These are phyloP conservation scores for Gnomoniopsis sp. DNA, from an alignment of 2,329 filamentous ascomycete species.

Conservation along the genomic window DNA sequence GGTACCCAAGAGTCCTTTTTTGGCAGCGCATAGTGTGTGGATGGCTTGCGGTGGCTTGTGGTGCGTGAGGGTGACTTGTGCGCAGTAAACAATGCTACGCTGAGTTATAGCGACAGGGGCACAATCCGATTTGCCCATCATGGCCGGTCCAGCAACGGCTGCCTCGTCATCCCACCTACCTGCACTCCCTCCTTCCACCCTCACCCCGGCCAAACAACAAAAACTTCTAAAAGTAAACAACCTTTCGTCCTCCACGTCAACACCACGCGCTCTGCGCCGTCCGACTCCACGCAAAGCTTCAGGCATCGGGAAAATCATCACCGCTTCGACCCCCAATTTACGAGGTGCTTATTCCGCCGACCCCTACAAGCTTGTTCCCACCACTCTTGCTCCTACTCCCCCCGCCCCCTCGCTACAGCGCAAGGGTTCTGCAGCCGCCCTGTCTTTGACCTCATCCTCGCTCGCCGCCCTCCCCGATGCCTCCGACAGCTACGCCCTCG, in stretches of 20 bases:
- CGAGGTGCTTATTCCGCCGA: constrained; percentile 37
- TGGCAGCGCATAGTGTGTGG: too few relatives aligned
- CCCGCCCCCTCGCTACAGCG: constrained; percentile 49
- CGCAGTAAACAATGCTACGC: too few relatives aligned
- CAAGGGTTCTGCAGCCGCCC: constrained; percentile 68
- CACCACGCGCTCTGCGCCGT: constrained; percentile 21
- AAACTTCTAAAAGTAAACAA: constrained; percentile 23
- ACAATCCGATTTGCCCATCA: too few relatives aligned
- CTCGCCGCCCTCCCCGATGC: constrained; percentile 66
- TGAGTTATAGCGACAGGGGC: too few relatives aligned
- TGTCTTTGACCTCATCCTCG: constrained; percentile 64
- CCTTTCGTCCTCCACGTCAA: constrained; percentile 22
- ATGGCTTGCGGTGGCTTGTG: too few relatives aligned
- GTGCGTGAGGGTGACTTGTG: too few relatives aligned
- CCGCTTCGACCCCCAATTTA: constrained; percentile 58
- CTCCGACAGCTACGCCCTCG: constrained; percentile 59
- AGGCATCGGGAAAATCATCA: constrained; percentile 35
- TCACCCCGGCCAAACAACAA: constrained; percentile 32
- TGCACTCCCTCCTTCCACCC: constrained; percentile 22
- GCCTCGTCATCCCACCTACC: background rate
- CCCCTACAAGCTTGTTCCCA: constrained; percentile 41
- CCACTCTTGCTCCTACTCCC: constrained; percentile 22
- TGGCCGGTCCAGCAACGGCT: too few relatives aligned
- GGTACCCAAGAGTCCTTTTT: too few relatives aligned
- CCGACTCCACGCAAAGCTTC: constrained; percentile 35